These are phyloP conservation scores for Antrodiella citrinella DNA, from an alignment of 768 basidiomycete species.

Conservation along the genomic window DNA sequence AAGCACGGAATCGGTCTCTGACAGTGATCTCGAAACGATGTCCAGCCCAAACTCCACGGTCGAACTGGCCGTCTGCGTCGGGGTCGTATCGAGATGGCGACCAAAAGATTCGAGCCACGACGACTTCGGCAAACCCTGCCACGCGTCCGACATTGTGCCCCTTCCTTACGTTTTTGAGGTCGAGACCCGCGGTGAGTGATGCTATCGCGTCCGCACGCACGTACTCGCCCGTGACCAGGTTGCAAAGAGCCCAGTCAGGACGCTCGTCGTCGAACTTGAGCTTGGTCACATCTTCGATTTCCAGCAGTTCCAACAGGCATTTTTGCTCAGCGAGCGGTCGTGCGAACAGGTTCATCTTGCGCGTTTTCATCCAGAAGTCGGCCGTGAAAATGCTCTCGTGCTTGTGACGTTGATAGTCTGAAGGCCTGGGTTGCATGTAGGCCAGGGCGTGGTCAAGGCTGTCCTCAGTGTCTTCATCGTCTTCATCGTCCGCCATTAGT, in stretches of 20 bases:
- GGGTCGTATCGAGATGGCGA: background rate
- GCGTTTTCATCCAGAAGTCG: background rate
- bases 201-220: slow-evolving; percentile 1
- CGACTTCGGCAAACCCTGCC: background rate
- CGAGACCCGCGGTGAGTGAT: background rate
- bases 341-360: background rate
- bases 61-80: background rate
- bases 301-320: background rate
- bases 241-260: slow-evolving; percentile 3
- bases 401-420: background rate
- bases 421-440: background rate
- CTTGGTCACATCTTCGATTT: background rate
- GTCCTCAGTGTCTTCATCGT: background rate
- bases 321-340: background rate
- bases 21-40: slow-evolving; percentile 3
- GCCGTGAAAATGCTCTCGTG: too few relatives aligned
- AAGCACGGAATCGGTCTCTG: background rate
- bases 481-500: background rate
- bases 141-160: background rate
- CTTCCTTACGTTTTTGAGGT: background rate
- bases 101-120: slow-evolving; percentile 6
- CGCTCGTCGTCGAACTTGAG: background rate
- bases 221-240: slow-evolving; percentile 4
- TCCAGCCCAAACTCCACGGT: slow-evolving; percentile 5
- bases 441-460: background rate